A percentile compares a stretch with the other conserved stretches of the same genome.
phyloP scores from a whole-genome alignment of 495 filamentous ascomycete genomes.

The Clavariopsis aquatica region DNA sequence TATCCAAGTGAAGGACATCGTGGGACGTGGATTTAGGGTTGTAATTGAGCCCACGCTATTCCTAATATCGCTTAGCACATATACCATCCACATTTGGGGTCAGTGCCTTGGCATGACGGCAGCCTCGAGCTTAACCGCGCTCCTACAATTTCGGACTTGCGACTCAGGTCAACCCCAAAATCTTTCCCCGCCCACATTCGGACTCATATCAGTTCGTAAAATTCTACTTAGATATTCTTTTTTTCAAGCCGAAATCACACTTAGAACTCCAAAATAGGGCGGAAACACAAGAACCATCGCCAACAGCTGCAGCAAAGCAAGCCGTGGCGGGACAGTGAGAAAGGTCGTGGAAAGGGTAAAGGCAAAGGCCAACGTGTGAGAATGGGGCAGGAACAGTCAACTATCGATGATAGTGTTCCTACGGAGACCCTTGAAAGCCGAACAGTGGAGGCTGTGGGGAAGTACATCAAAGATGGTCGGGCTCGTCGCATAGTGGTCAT shows the following conservation, averaged over 20 bases:
- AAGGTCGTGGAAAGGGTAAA: conserved; percentile 20
- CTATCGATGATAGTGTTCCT: conserved; percentile 62
- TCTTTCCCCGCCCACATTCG: not conserved
- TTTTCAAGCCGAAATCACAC: not conserved
- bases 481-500: conserved; percentile 77
- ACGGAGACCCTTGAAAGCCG: conserved; percentile 67
- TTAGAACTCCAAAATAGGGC: conserved; percentile 45
- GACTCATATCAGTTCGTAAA: too few relatives aligned
- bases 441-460: conserved; percentile 69
- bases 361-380: conserved; percentile 35
- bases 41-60: not conserved
- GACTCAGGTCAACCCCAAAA: not conserved
- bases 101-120: not conserved
- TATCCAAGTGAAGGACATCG: too few relatives aligned
- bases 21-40: too few relatives aligned
- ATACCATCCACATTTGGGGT: too few relatives aligned
- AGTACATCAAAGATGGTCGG: conserved; percentile 68
- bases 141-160: not conserved
- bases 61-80: not conserved
- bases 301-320: conserved; percentile 39
- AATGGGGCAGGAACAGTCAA: conserved; percentile 76
- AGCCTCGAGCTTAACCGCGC: not conserved
- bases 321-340: conserved; percentile 26
- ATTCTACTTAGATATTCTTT: too few relatives aligned
- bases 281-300: conserved; percentile 44